phyloP scores from a whole-genome alignment of 352 stramenopile genomes.

The Phytophthora pseudosyringae region DNA sequence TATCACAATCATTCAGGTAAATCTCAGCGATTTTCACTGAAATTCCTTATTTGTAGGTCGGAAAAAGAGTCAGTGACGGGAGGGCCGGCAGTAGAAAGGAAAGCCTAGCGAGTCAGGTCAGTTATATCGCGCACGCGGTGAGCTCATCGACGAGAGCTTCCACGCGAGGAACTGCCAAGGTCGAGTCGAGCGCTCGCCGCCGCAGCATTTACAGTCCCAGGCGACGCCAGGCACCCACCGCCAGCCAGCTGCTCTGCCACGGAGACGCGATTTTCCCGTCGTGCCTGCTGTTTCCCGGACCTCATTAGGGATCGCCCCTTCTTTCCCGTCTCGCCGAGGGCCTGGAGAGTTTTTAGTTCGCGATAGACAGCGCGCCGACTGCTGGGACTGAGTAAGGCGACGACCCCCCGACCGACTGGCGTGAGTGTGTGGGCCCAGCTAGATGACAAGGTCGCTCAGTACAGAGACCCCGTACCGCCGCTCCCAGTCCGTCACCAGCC shows the following conservation, averaged over 20 bases:
- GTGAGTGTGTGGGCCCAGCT: slow-evolving; percentile 6
- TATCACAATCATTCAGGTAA: too few relatives aligned
- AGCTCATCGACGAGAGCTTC: slow-evolving; percentile 7
- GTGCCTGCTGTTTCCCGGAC: slow-evolving; percentile 28
- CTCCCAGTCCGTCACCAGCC: slow-evolving; percentile 40
- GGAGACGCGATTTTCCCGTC: slow-evolving; percentile 21
- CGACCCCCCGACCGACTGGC: slow-evolving; percentile 20
- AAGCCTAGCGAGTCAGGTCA: slow-evolving; percentile 15
- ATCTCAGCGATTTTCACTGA: too few relatives aligned
- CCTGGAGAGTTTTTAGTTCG: slow-evolving; percentile 21
- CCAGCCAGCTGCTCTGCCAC: slow-evolving; percentile 3
- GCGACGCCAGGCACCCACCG: not conserved
- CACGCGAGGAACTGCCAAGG: slow-evolving; percentile 5
- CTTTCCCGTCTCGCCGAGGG: slow-evolving; percentile 27
- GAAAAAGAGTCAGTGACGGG: too few relatives aligned
- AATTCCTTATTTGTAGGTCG: too few relatives aligned
- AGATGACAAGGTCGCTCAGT: slow-evolving; percentile 43
- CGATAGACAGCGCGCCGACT: slow-evolving; percentile 33
- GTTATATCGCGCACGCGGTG: slow-evolving; percentile 14
- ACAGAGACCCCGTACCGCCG: slow-evolving; percentile 37
- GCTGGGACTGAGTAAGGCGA: slow-evolving; percentile 29
- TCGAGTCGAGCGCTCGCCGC: not conserved
- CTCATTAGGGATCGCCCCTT: slow-evolving; percentile 33
- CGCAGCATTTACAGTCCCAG: slow-evolving; percentile 1
- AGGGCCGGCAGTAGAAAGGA: not conserved